These are phyloP conservation scores for Stropharia rugosoannulata DNA, from an alignment of 768 basidiomycete genomes.

Conservation along the genomic window DNA sequence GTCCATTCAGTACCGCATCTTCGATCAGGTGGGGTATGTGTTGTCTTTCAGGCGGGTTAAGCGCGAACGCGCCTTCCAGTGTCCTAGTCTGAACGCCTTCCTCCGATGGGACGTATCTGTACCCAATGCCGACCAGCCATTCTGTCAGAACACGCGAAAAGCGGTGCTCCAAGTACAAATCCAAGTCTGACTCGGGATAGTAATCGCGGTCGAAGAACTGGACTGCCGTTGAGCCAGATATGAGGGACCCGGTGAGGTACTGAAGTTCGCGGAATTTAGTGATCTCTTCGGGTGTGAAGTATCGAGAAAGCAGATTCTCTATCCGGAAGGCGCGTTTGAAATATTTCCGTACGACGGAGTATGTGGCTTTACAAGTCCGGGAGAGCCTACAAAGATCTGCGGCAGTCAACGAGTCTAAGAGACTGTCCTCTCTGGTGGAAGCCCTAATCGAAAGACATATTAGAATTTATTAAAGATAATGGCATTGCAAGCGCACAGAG, in stretches of 20 bases:
- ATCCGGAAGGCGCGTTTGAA: not conserved
- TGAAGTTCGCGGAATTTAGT: not conserved
- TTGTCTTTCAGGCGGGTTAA: not conserved
- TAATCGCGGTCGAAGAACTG: not conserved
- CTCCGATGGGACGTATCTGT: not conserved
- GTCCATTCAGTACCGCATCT: not conserved
- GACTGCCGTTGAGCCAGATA: constrained; percentile 3
- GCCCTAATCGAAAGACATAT: not conserved
- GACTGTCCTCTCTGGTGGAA: not conserved
- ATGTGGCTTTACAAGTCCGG: not conserved
- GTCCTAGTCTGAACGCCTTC: not conserved
- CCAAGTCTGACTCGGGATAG: constrained; percentile 1
- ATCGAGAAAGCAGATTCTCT: not conserved
- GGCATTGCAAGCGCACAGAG: too few relatives aligned
- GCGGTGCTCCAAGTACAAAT: not conserved
- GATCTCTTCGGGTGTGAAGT: not conserved
- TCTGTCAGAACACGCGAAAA: not conserved
- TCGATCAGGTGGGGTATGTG: not conserved
- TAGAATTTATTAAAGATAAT: too few relatives aligned
- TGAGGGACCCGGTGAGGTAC: not conserved
- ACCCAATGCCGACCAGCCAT: not conserved
- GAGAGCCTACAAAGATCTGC: not conserved
- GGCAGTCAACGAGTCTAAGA: not conserved
- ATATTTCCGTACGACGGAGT: not conserved
- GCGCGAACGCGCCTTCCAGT: not conserved